phyloP scores from a whole-genome alignment of 106 monocot species.

The Dactylorhiza incarnata region DNA sequence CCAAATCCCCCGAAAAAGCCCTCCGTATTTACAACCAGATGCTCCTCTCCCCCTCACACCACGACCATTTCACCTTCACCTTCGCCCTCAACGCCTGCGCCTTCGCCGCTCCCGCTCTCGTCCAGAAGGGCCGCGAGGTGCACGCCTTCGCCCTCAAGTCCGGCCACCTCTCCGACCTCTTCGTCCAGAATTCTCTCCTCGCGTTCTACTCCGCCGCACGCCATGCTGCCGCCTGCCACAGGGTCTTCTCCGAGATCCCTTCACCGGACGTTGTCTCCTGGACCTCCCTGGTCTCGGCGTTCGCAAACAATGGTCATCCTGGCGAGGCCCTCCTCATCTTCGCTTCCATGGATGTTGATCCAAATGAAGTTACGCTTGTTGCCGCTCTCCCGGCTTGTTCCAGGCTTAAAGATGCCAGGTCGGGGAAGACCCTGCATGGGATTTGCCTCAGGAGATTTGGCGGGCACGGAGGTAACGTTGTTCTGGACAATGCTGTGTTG shows the following conservation, averaged over 20 bases:
- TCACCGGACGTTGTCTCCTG: conserved; percentile 34
- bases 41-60: conserved; percentile 10
- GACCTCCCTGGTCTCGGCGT: conserved; percentile 31
- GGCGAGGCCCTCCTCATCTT: conserved; percentile 29
- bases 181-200: conserved; percentile 34
- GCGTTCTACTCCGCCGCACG: conserved; percentile 26
- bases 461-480: conserved; percentile 13
- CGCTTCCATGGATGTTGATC: conserved; percentile 19
- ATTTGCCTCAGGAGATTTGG: conserved; percentile 17
- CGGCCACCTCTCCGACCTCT: conserved; percentile 34
- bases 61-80: conserved; percentile 33
- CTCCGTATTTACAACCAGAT: conserved; percentile 22
- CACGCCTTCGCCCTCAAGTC: conserved; percentile 30
- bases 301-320: conserved; percentile 20
- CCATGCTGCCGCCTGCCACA: conserved; percentile 10
- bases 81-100: conserved; percentile 28
- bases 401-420: not conserved
- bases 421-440: conserved; percentile 40
- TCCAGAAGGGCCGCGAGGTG: conserved; percentile 20
- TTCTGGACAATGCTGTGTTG: conserved; percentile 41
- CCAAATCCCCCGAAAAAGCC: conserved; percentile 13
- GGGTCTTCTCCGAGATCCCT: conserved; percentile 16
- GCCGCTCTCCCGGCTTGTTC: conserved; percentile 34
- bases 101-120: conserved; percentile 6
- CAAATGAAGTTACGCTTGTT: conserved; percentile 43